These are phyloP conservation scores for Tagetes erecta DNA, from an alignment of 129 eudicot species.

Conservation along the genomic window DNA sequence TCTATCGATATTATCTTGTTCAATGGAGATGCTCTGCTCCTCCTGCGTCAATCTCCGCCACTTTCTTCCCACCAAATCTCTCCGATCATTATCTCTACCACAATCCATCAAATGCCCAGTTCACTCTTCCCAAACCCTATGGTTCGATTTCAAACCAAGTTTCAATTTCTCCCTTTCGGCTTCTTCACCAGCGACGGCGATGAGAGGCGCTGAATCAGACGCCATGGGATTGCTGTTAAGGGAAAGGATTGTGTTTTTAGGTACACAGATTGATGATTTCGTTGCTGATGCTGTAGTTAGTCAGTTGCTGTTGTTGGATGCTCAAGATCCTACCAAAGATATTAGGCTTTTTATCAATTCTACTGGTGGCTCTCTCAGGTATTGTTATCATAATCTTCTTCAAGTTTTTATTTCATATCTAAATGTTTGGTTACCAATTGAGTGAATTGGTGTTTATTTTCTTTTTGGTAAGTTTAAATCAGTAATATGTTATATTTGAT, in stretches of 20 bases:
- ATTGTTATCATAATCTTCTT: not conserved
- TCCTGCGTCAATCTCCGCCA: conserved; percentile 39
- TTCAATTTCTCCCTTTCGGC: conserved; percentile 16
- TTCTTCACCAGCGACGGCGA: conserved; percentile 59
- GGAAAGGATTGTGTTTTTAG: conserved; percentile 85
- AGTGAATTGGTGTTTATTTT: not conserved
- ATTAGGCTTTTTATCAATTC: conserved; percentile 84
- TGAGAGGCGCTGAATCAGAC: conserved; percentile 72
- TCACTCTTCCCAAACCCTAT: conserved; percentile 33
- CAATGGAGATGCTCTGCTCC: conserved; percentile 59
- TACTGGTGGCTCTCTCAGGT: conserved; percentile 87
- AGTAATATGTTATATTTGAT: too few relatives aligned
- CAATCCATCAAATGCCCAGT: conserved; percentile 37
- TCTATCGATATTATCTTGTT: conserved; percentile 8
- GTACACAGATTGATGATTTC: conserved; percentile 72
- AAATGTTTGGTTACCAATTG: not conserved
- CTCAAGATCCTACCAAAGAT: conserved; percentile 74
- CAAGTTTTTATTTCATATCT: not conserved
- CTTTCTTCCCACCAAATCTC: conserved; percentile 24
- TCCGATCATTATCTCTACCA: conserved; percentile 20
- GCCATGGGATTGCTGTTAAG: conserved; percentile 74
- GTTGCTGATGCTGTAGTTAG: conserved; percentile 84
- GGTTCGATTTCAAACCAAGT: conserved; percentile 14
- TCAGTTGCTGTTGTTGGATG: conserved; percentile 87
- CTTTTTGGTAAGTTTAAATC: not conserved